Conservation (phyloP, 2,329 filamentous ascomycete species). For the Neopestalotiopsis clavispora region DNA sequence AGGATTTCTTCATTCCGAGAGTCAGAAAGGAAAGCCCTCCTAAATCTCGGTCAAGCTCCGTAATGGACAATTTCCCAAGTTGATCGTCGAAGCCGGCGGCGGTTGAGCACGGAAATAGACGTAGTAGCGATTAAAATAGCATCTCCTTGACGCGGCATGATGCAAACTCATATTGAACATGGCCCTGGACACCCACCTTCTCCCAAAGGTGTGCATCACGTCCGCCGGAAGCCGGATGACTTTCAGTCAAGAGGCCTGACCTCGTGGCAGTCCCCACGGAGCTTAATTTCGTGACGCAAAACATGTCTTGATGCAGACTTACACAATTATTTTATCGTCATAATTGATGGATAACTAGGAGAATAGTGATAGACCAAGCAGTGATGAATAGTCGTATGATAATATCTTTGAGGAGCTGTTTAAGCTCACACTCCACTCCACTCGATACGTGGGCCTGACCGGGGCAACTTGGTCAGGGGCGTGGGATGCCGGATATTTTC, state of each 20-base stretch:
- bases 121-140: slow-evolving; percentile 28
- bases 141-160: slow-evolving; percentile 29
- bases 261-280: slow-evolving; percentile 12
- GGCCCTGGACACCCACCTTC: slow-evolving; percentile 16
- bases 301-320: background rate
- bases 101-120: slow-evolving; percentile 20
- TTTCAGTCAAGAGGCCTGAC: background rate
- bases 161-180: slow-evolving; percentile 33
- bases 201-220: background rate
- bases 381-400: background rate
- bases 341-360: background rate
- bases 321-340: background rate
- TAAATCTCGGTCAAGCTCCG: background rate
- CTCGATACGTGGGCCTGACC: slow-evolving; percentile 18
- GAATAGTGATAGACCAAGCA: background rate
- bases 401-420: slow-evolving; percentile 14
- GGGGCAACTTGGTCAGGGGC: slow-evolving; percentile 23
- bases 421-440: slow-evolving; percentile 22
- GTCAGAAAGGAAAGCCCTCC: slow-evolving; percentile 3
- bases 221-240: slow-evolving; percentile 9
- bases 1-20: background rate
- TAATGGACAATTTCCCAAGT: slow-evolving; percentile 4
- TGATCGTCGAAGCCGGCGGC: background rate
- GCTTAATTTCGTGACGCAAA: background rate
- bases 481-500: slow-evolving; percentile 20